Evolutionary conservation across 139 green algal species (phyloP).

Genomic region (Chlamydomonas eustigma): DNA sequence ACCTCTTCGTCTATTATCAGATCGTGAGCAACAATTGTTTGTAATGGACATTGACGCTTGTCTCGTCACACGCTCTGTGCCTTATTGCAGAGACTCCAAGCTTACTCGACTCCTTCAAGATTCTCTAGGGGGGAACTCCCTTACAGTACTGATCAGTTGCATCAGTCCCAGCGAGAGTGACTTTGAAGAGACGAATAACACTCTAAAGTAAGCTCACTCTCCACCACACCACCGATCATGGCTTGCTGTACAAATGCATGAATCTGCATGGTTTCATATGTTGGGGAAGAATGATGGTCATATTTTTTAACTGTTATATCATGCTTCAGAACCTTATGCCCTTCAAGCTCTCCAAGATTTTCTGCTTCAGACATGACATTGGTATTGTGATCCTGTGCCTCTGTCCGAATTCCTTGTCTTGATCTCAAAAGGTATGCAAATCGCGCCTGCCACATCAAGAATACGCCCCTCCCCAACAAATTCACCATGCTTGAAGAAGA

Average conservation of each 20-base stretch:
- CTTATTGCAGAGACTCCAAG: constrained; percentile 45
- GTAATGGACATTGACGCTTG: neutral
- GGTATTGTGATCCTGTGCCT: neutral
- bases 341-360: neutral
- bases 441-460: constrained; percentile 55
- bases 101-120: constrained; percentile 68
- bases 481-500: constrained; percentile 59
- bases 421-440: constrained; percentile 41
- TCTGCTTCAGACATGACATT: constrained; percentile 9
- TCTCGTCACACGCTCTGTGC: neutral
- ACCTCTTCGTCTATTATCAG: too few relatives aligned
- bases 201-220: constrained; percentile 49
- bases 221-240: too few relatives aligned
- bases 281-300: too few relatives aligned
- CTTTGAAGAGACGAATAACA: constrained; percentile 75
- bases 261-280: too few relatives aligned
- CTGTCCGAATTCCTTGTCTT: neutral
- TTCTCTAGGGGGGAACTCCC: constrained; percentile 63
- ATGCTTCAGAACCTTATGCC: too few relatives aligned
- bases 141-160: constrained; percentile 65
- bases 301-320: too few relatives aligned
- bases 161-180: constrained; percentile 56
- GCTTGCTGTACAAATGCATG: too few relatives aligned
- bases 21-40: too few relatives aligned
- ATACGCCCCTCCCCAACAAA: constrained; percentile 53